Evolutionary conservation across 2,329 filamentous ascomycete genomes (phyloP), one percentile per base, ranked within the genome.

Genomic region (Pyrenophora teres): DNA sequence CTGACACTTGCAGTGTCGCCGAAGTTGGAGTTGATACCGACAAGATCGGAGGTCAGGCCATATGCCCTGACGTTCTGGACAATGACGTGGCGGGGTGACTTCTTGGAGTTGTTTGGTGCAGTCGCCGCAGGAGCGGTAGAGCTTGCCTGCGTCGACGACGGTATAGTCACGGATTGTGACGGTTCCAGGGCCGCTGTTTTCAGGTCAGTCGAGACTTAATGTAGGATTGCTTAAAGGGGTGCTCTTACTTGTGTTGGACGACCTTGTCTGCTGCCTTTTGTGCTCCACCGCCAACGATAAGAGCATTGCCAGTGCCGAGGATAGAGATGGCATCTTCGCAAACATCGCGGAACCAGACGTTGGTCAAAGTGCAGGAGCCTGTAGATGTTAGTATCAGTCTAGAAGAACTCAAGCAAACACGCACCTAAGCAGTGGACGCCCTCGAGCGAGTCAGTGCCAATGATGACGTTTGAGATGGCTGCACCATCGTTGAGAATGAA

Each of bases 381-480:
- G 55, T 63, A 5, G 19, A 72, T 21, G 32, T 54, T 33, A 50
- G 33, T 25, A n/a, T 16, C 9, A 2, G 21, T 8, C 9, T 4
- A 42, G 10, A 4, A 15, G 25, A n/a, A 21, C 13, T 12, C 9
- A 6, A 8, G 16, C 5, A 10, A 15, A 7, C 25, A 2, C 30
- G 71, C 70, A 44, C 77, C 79, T 52, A 74, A 59, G 69, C 80
- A 81, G 69, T 81, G 79, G 31, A 81, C 76, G 44, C 78, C 79
- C 72, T 71, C 80, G 31, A 76, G 74, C 54, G 81, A 73, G 51
- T 78, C 75, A n/a, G 73, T 69, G 4, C 80, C 80, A 45, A 82
- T 82, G 63, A 83, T 81, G 64, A 79, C 80, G 60, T 82, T 82
- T 57, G 75, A 77, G 23, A 83, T 69, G 21, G 75, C 77, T 7